Evolutionary conservation across 306 rosid species (phyloP), one percentile per base, ranked within the genome.

Genomic region (Sophora flavescens): DNA sequence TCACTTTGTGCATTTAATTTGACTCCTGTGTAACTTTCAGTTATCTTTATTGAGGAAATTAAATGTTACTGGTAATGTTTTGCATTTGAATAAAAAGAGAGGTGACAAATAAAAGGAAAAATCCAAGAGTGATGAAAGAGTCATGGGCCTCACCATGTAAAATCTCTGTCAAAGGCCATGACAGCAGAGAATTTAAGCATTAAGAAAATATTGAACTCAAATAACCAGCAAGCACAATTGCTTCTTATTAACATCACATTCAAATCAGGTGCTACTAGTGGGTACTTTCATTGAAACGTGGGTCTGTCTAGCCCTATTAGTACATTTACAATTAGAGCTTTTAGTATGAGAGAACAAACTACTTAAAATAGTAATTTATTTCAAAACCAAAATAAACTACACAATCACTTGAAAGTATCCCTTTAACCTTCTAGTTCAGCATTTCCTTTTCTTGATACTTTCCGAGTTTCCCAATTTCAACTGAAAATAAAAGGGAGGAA

Each of bases 271-370:
- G 62, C 22, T 73, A 78, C 41, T 42, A 26, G 67, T 70, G 84
- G 69, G 64, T 83, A 75, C 80, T 75, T 78, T 83, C 76, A 69
- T 11, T 69, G 72, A 45, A 39, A 79, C 72, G 80, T 69, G 70
- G 81, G 11, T 79, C 22, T 70, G 81, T 50, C 76, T 70, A 47
- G 62, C 77, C 57, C 66, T 47, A 56, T 45, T 6, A 6, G 83
- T 77, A 72, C 41, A 41, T 53, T 51, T 30, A 13, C 77, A 78
- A 14, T 45, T 70, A 63, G 65, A 79, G 28, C 12, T 38, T 69
- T 17, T 62, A 39, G 36, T 52, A 78, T 47, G 54, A 70, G 65
- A 70, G 78, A 70, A 78, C 16, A 78, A 70, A 52, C 30, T 42
- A 62, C 73, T 42, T 36, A 81, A 74, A 51, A 15, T 59, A 39